Evolutionary conservation across 306 rosid genomes (phyloP).

Genomic region (Cyamopsis tetragonoloba): DNA sequence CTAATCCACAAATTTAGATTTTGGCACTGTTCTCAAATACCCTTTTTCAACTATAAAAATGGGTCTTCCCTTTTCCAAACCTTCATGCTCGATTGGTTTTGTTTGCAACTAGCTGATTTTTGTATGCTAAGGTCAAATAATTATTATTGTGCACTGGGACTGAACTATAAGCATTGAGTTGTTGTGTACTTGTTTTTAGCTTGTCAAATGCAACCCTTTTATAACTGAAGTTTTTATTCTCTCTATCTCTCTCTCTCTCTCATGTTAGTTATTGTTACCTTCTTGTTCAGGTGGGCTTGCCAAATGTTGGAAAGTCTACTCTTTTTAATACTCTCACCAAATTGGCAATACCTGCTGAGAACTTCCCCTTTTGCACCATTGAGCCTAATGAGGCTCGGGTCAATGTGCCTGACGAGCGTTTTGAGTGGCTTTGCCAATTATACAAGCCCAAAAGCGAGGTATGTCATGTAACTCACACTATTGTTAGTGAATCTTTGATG

Average conservation of each 20-base stretch:
- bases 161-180: not conserved
- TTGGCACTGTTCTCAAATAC: not conserved
- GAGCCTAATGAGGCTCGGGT: conserved; percentile 99
- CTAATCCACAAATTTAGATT: conserved; percentile 12
- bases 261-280: conserved; percentile 17
- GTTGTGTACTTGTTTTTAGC: not conserved
- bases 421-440: conserved; percentile 91
- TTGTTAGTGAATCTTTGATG: not conserved
- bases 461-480: conserved; percentile 22
- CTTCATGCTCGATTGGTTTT: not conserved
- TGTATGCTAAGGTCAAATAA: not conserved
- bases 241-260: not conserved
- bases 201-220: not conserved
- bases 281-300: conserved; percentile 81
- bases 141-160: not conserved
- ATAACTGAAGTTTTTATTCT: no score
- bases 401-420: conserved; percentile 87
- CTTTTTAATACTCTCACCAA: conserved; percentile 93
- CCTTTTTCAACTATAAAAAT: not conserved
- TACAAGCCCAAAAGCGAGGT: conserved; percentile 97
- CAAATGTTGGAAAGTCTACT: conserved; percentile 98
- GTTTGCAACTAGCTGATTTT: not conserved
- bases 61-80: not conserved
- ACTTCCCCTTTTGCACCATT: conserved; percentile 98
- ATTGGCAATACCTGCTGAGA: conserved; percentile 92